Percentiles rank a stretch among this genome's conserved stretches.
phyloP scores from a whole-genome alignment of 805 yeast species.

The Saturnispora besseyi region DNA sequence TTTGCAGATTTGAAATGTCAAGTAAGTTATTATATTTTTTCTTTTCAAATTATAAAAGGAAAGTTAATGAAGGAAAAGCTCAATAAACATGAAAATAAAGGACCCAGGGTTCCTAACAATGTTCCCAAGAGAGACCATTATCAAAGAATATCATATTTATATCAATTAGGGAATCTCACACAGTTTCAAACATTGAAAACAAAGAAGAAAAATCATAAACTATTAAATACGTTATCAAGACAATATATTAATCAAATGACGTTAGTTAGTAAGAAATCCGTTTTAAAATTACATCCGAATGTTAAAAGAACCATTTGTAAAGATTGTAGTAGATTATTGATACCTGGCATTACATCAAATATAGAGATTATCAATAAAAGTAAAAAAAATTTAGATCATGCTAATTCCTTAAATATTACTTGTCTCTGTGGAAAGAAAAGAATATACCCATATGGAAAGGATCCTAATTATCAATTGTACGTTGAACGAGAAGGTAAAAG shows the following conservation, averaged over 20 bases:
- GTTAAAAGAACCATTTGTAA: slow-evolving; percentile 67
- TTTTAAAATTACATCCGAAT: slow-evolving; percentile 51
- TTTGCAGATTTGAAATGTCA: neutral
- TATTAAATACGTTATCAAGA: slow-evolving; percentile 33
- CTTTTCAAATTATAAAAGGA: neutral
- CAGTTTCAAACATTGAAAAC: slow-evolving; percentile 16
- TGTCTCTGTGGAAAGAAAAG: slow-evolving; percentile 49
- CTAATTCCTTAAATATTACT: slow-evolving; percentile 39
- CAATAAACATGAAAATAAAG: slow-evolving; percentile 2
- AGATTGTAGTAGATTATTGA: slow-evolving; percentile 43
- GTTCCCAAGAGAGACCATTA: slow-evolving; percentile 50
- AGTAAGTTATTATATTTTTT: neutral
- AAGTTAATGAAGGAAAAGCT: neutral
- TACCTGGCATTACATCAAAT: slow-evolving; percentile 39
- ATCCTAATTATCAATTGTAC: slow-evolving; percentile 41
- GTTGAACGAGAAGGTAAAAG: slow-evolving; percentile 30
- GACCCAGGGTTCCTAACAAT: slow-evolving; percentile 28
- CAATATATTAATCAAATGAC: slow-evolving; percentile 47
- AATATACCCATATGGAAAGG: slow-evolving; percentile 54
- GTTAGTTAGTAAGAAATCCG: slow-evolving; percentile 58
- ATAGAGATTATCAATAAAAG: slow-evolving; percentile 36
- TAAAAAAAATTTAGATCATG: slow-evolving; percentile 20
- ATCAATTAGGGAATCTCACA: slow-evolving; percentile 42
- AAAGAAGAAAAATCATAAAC: slow-evolving; percentile 4
- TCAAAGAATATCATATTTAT: slow-evolving; percentile 49